Base-by-base conservation (phyloP, 2,329 filamentous ascomycete genomes). In the Hymenotorrendiella dingleyae region DNA sequence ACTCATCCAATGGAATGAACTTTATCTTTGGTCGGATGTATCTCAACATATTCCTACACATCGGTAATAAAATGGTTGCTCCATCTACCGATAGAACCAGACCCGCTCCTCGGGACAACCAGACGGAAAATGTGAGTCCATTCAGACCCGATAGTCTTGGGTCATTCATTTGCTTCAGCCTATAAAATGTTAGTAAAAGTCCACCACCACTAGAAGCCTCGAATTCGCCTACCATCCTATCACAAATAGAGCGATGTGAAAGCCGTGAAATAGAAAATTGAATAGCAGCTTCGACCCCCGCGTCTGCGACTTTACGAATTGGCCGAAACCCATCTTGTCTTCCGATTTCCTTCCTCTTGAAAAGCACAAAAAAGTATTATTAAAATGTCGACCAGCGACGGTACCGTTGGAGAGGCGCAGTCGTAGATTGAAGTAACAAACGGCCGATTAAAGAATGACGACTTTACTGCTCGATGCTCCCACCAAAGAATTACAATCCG, bases 1-100 rank as follows among this genome's bases (percentile, higher is more conserved):
- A 94, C 68, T 98, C 93, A 59, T 98, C 93, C n/a, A 98, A 74
- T 4, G 93, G 93, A 10, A 97, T 63, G 70, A 85, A 95, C 64
- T 80, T 78, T 52, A 95, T 67, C 70, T 94, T 94, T 20, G 93
- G 93, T 51, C 93, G 79, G 43, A 97, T 65, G 61, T 80, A 84
- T 62, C 87, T 80, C 61, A 98, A 76, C 23, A 97, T 69, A 46
- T 91, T 97, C 54, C 93, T 78, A 71, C 91, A 98, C 72, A 98
- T 95, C 6, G 93, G 93, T 46, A 98, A 73, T 21, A 98, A 68
- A 57, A 98, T 95, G 52, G 97, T 72, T 60, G 87, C 84, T 43
- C 80, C 81, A 67, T 98, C 90, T 42, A 95, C 76, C 1, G 82
- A 84, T 46, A 98, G 72, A 5, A 86, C 84, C 29, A 98, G 69